A percentile compares a stretch with the other conserved stretches of the same genome.
Conservation (phyloP, 2,329 filamentous ascomycete genomes). For the Colletotrichum abscissum region DNA sequence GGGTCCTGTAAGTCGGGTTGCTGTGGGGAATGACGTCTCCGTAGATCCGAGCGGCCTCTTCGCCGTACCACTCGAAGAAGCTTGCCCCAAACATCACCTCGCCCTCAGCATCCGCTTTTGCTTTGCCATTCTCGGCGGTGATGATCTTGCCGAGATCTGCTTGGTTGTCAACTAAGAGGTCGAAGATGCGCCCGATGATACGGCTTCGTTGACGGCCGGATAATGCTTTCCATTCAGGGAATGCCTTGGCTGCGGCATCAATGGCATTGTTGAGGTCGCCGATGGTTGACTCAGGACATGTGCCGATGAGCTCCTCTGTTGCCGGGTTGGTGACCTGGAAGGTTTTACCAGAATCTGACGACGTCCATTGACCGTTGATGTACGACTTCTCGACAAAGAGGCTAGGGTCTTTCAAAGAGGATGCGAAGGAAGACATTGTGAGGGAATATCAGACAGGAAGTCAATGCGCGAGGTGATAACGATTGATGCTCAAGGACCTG, state of each 20-base stretch:
- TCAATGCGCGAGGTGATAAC: no score
- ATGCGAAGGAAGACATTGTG: background rate
- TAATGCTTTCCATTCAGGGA: conserved; percentile 65
- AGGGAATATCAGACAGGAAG: no score
- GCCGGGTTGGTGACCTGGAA: conserved; percentile 67
- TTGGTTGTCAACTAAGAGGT: conserved; percentile 70
- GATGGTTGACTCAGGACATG: conserved; percentile 75
- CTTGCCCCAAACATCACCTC: conserved; percentile 79
- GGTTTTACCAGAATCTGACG: background rate
- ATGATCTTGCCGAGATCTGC: conserved; percentile 72
- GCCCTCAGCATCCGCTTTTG: conserved; percentile 73
- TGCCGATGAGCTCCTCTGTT: conserved; percentile 73
- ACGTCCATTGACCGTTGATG: conserved; percentile 19
- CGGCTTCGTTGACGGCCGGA: conserved; percentile 68
- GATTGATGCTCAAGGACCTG: no score
- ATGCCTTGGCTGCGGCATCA: conserved; percentile 71
- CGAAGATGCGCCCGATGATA: conserved; percentile 70
- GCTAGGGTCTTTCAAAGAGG: conserved; percentile 9
- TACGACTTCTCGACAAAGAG: conserved; percentile 21
- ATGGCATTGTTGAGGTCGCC: conserved; percentile 76
- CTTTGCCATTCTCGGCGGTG: conserved; percentile 77
- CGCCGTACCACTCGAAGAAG: conserved; percentile 85
- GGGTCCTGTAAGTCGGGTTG: conserved; percentile 77
- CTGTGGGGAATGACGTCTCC: conserved; percentile 80
- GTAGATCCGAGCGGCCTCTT: conserved; percentile 79